These are phyloP conservation scores for Amborella trichopoda DNA, from an alignment of 164 flowering plant genomes.

Conservation along the genomic window DNA sequence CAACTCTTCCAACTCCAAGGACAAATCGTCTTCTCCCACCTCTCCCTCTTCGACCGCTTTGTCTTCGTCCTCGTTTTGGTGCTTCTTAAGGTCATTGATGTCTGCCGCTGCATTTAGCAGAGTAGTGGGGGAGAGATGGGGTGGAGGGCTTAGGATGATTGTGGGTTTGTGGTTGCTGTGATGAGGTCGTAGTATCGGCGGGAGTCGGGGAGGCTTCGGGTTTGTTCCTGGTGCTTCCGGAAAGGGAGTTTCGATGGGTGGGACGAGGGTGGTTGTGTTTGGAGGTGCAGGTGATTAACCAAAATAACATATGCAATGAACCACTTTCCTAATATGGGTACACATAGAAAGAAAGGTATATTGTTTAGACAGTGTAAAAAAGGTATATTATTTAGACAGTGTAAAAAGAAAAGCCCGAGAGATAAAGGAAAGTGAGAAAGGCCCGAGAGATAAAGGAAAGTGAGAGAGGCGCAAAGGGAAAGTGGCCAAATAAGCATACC, in stretches of 20 bases:
- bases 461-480: no score
- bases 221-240: conserved; percentile 84
- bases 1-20: conserved; percentile 52
- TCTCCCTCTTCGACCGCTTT: conserved; percentile 20
- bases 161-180: conserved; percentile 7
- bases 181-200: neutral
- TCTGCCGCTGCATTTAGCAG: conserved; percentile 17
- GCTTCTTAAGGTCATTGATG: conserved; percentile 9
- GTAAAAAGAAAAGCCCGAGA: no score
- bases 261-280: conserved; percentile 97
- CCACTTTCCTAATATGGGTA: no score
- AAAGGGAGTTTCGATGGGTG: conserved; percentile 87
- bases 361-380: no score
- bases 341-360: no score
- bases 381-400: no score
- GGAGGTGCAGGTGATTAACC: conserved; percentile 80
- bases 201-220: conserved; percentile 6
- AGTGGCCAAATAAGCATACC: no score
- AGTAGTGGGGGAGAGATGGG: conserved; percentile 22
- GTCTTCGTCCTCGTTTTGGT: conserved; percentile 11
- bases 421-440: no score
- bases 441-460: no score
- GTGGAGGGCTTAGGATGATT: neutral
- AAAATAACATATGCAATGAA: no score
- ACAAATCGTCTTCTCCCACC: conserved; percentile 57